Evolutionary conservation across 306 rosid genomes (phyloP).

Genomic region (Dalbergia cultrata): DNA sequence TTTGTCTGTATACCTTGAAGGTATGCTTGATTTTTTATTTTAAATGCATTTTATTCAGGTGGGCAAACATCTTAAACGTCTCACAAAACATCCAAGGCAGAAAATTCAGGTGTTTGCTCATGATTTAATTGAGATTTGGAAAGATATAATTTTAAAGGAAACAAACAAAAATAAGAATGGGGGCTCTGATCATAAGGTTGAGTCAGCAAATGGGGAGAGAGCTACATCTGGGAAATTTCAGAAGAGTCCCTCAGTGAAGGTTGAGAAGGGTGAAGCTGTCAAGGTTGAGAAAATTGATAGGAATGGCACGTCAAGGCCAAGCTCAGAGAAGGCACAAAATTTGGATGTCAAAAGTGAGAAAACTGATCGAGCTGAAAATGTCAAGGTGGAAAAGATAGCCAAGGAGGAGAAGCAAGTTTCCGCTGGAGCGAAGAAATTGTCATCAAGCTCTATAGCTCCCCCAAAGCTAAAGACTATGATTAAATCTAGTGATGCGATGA

Average conservation of each 20-base stretch:
- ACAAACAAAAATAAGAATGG: conserved; percentile 75
- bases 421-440: conserved; percentile 58
- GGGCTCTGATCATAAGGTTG: conserved; percentile 59
- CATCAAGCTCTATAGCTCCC: conserved; percentile 54
- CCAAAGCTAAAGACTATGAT: conserved; percentile 82
- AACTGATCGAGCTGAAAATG: conserved; percentile 48
- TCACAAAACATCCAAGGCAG: conserved; percentile 85
- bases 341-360: conserved; percentile 63
- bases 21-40: conserved; percentile 20
- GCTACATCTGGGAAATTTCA: conserved; percentile 76
- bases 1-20: conserved; percentile 17
- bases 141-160: conserved; percentile 78
- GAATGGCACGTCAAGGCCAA: conserved; percentile 57
- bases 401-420: conserved; percentile 64
- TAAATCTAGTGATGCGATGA: conserved; percentile 66
- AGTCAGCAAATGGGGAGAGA: conserved; percentile 60
- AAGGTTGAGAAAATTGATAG: conserved; percentile 67
- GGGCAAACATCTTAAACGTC: conserved; percentile 84
- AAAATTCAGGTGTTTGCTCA: conserved; percentile 74
- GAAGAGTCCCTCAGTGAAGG: conserved; percentile 65
- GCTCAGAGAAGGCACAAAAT: conserved; percentile 56
- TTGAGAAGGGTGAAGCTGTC: conserved; percentile 68
- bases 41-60: conserved; percentile 62
- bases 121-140: conserved; percentile 88
- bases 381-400: conserved; percentile 71